Base-by-base conservation (phyloP, 2,329 filamentous ascomycete genomes). In the Aspergillus bombycis region DNA sequence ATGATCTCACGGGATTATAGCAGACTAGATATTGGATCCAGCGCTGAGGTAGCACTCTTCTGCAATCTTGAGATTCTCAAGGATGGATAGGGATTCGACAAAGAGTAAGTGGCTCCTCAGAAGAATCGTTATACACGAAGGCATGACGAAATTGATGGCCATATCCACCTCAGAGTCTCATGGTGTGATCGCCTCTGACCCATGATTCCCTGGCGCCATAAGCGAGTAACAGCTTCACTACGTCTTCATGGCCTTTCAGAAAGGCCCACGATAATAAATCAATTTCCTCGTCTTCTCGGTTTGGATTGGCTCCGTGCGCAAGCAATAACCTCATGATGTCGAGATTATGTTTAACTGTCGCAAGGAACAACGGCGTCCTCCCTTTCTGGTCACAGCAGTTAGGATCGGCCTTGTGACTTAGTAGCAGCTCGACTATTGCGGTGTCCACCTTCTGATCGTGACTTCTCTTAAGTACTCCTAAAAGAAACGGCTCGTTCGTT, bases 121-220 rank as follows among this genome's bases (percentile, higher is more conserved):
- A 4, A n/a, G 3, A 41, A 9, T 10, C 19, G 1, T 4, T 4
- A 19, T 7, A 1, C 1, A 1, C 5, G 3, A 1, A n/a, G 8
- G n/a, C 19, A 41, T 41, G 16, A 41, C 38, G 19, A 4, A 4
- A 41, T 16, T 3, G 10, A 10, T n/a, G 7, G 7, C 9, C 8
- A 9, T 41, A 10, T 16, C n/a, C 19, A 41, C 38, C 16, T 41
- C 38, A 8, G 19, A 8, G 19, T 41, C 7, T n/a, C 38, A 41
- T 41, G 8, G n/a, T 41, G 38, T n/a, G 38, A 10, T 41, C 38
- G n/a, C 38, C 16, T 41, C 38, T 19, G 14, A 16, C 14, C 34
- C 34, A 36, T 36, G 34, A 36, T 16, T 36, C 34, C 9, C 36
- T 6, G 36, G 36, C 36, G 36, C 36, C 36, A 41, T 41, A 52